Conservation (phyloP, 371 early-diverging fungal species). For the Apophysomyces variabilis region DNA sequence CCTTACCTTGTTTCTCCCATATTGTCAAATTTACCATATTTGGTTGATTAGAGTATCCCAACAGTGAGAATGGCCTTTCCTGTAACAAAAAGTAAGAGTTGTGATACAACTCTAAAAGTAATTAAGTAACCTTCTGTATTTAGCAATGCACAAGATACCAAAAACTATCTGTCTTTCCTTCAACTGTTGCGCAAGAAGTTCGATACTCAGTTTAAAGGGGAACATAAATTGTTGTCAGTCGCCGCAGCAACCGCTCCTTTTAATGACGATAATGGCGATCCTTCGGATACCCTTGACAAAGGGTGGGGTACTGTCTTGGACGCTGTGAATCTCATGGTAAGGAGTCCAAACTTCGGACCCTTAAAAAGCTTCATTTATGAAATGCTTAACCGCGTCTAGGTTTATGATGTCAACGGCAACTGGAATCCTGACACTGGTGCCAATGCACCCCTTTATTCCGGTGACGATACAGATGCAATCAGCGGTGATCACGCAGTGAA, state of each 20-base stretch:
- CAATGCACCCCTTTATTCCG: constrained; percentile 63
- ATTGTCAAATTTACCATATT: background rate
- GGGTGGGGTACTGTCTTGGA: constrained; percentile 25
- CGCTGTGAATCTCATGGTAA: constrained; percentile 35
- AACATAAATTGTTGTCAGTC: constrained; percentile 33
- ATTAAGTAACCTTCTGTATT: background rate
- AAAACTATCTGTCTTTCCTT: constrained; percentile 44
- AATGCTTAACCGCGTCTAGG: constrained; percentile 22
- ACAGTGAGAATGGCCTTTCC: constrained; percentile 38
- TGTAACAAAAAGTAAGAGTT: constrained; percentile 38
- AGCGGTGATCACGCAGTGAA: constrained; percentile 38
- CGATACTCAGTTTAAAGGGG: constrained; percentile 28
- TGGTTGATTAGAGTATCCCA: constrained; percentile 41
- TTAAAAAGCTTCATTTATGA: constrained; percentile 41
- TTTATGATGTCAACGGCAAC: constrained; percentile 45
- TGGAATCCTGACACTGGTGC: constrained; percentile 47
- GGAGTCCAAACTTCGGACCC: constrained; percentile 23
- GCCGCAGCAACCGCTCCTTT: constrained; percentile 30
- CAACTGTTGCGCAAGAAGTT: constrained; percentile 22
- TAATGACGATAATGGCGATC: constrained; percentile 26
- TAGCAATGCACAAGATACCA: constrained; percentile 55
- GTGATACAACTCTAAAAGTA: background rate
- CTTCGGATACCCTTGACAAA: constrained; percentile 18
- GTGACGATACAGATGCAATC: constrained; percentile 16
- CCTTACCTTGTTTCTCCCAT: background rate